Evolutionary conservation across 345 rosid genomes (phyloP).

Genomic region (Schrenkiella parvula): DNA sequence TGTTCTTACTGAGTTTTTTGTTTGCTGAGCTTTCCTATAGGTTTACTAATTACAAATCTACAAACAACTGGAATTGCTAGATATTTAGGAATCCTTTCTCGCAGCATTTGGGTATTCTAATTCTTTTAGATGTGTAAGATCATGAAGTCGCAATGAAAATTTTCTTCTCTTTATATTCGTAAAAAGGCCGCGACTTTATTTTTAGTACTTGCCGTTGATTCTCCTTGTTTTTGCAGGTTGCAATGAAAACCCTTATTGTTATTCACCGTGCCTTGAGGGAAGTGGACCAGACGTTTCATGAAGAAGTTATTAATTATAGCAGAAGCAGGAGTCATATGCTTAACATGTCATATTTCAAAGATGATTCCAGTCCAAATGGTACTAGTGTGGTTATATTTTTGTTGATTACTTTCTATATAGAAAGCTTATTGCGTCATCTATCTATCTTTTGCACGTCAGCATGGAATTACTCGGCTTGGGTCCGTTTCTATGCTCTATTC

Average conservation of each 20-base stretch:
- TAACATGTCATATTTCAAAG: constrained; percentile 95
- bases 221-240: constrained; percentile 52
- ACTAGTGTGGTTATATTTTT: constrained; percentile 8
- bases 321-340: constrained; percentile 93
- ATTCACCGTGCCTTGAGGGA: constrained; percentile 97
- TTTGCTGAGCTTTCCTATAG: neutral
- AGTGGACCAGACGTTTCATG: constrained; percentile 96
- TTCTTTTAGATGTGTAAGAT: neutral
- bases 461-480: constrained; percentile 97
- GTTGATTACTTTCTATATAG: neutral
- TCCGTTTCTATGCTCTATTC: constrained; percentile 82
- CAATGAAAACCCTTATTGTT: constrained; percentile 82
- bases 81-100: neutral
- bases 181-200: too few relatives aligned
- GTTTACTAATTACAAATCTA: neutral
- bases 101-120: neutral
- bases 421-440: constrained; percentile 14
- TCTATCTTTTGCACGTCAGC: constrained; percentile 45
- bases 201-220: neutral
- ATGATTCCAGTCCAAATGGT: constrained; percentile 97
- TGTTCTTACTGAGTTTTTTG: neutral
- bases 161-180: too few relatives aligned
- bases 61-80: neutral
- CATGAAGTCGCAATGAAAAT: too few relatives aligned
- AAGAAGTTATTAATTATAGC: constrained; percentile 91